phyloP scores from a whole-genome alignment of 73 alveolate species.

The Loxodes magnus region DNA sequence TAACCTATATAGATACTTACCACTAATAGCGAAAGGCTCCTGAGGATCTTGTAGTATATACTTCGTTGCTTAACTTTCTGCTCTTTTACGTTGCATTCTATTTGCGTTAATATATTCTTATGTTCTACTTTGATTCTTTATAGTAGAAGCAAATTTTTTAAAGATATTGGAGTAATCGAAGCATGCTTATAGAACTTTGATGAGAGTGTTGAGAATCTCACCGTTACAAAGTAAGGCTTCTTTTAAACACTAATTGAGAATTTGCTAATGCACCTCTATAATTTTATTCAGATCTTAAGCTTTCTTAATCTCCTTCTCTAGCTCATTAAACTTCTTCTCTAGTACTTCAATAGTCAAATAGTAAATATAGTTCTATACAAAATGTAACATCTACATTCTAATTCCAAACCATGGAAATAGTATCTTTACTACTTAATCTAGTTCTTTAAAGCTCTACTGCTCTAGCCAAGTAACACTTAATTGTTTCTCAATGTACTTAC shows the following conservation, averaged over 20 bases:
- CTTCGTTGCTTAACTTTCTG: too few species aligned
- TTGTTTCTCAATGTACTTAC: conserved; percentile 81
- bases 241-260: conserved; percentile 83
- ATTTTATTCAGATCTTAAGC: conserved; percentile 67
- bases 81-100: too few species aligned
- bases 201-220: too few species aligned
- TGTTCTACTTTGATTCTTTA: too few species aligned
- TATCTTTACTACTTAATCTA: conserved; percentile 49
- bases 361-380: conserved; percentile 80
- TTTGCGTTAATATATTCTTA: too few species aligned
- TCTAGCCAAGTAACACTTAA: conserved; percentile 70
- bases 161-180: too few species aligned
- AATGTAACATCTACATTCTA: conserved; percentile 88
- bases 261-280: conserved; percentile 60
- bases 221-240: conserved; percentile 54
- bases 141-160: too few species aligned
- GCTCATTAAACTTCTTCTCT: conserved; percentile 61
- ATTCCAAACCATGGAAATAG: conserved; percentile 50
- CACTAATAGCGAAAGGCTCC: too few species aligned
- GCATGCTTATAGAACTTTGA: too few species aligned
- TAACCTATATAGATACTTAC: too few species aligned
- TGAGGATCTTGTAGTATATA: too few species aligned
- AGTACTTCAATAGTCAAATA: conserved; percentile 86
- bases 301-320: conserved; percentile 33
- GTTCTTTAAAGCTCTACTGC: conserved; percentile 81